A percentile compares a stretch with the other conserved stretches of the same genome.
Conservation (phyloP, 2,329 filamentous ascomycete genomes). For the Apiospora phragmitis region DNA sequence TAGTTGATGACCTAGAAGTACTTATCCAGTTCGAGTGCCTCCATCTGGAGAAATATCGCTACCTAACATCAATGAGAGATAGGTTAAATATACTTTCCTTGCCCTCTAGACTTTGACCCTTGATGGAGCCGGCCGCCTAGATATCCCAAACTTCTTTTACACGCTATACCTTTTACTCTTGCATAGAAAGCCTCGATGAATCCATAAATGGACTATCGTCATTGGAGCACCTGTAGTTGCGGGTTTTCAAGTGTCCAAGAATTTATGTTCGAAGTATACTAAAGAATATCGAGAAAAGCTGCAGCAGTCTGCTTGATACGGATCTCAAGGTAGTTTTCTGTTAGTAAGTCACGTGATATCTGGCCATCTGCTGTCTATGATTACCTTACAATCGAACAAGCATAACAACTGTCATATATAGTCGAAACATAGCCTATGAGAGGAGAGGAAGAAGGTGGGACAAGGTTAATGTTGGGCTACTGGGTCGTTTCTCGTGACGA, state of each 20-base stretch:
- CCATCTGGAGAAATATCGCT: not conserved
- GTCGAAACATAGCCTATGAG: not conserved
- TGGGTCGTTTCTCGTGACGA: not conserved
- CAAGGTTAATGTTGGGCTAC: not conserved
- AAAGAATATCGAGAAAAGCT: not conserved
- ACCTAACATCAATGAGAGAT: not conserved
- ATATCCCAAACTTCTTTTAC: no score
- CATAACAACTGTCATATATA: not conserved
- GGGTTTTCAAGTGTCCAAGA: not conserved
- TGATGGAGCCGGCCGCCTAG: no score
- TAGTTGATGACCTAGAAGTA: not conserved
- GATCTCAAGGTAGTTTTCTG: no score
- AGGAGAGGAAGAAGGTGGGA: not conserved
- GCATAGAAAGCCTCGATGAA: not conserved
- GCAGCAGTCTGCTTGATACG: not conserved
- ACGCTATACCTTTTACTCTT: no score
- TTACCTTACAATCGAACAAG: not conserved
- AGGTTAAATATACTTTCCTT: not conserved
- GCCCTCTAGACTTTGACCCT: no score
- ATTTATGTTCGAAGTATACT: not conserved
- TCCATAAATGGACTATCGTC: no score
- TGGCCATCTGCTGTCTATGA: not conserved
- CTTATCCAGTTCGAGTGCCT: not conserved
- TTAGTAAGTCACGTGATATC: not conserved
- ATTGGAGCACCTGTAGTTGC: not conserved